These are phyloP conservation scores for Entelexis paramagnoliae DNA, from an alignment of 1,139 yeast species.

Conservation along the genomic window DNA sequence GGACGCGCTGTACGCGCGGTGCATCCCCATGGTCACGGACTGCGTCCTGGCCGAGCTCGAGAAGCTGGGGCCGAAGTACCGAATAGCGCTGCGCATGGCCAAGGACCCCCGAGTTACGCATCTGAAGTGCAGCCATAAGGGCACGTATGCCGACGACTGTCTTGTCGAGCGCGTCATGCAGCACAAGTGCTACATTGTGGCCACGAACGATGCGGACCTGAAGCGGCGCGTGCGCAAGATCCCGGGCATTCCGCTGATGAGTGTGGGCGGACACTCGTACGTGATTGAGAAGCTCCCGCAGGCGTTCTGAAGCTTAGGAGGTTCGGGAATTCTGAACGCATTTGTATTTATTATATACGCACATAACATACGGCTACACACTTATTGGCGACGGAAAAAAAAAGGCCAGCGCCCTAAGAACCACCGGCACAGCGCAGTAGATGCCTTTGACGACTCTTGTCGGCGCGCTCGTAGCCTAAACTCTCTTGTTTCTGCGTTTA, in stretches of 20 bases:
- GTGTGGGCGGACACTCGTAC: conserved; percentile 88
- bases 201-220: conserved; percentile 96
- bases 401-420: too few species aligned
- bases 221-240: conserved; percentile 89
- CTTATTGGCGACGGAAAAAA: too few species aligned
- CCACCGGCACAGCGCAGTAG: too few species aligned
- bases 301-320: conserved; percentile 47
- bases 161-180: conserved; percentile 84
- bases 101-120: conserved; percentile 87
- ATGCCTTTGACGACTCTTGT: too few species aligned
- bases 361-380: too few species aligned
- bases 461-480: too few species aligned
- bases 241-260: conserved; percentile 94
- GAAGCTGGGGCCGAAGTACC: conserved; percentile 84
- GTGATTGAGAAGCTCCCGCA: conserved; percentile 92
- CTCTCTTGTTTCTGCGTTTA: too few species aligned
- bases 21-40: conserved; percentile 91
- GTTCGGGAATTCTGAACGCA: too few species aligned
- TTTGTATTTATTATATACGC: not conserved
- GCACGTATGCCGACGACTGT: conserved; percentile 98
- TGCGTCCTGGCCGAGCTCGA: conserved; percentile 98
- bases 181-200: conserved; percentile 93
- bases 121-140: conserved; percentile 80
- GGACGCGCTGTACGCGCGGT: conserved; percentile 89
- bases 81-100: conserved; percentile 86